Evolutionary conservation across 106 monocot genomes (phyloP), one percentile per base, ranked within the genome.

Genomic region (Agapanthus africanus): DNA sequence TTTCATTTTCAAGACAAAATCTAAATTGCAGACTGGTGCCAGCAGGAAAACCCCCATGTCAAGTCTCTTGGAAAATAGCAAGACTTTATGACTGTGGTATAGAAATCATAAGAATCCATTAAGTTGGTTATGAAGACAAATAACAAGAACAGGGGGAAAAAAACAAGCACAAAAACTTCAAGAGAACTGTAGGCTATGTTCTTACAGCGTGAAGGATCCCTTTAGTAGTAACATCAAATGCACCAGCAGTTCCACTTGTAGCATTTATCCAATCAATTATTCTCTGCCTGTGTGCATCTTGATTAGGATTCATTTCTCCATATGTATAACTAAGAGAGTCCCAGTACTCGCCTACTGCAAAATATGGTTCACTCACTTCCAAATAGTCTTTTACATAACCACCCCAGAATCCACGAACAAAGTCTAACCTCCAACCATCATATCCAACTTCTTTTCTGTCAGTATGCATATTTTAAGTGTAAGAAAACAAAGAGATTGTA

Each of bases 181-280:
- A 60, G 23, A 59, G 54, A 57, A 67, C 28, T 31, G 46, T 30
- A 4, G 40, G 35, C 6, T 52, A 16, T 63, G 28, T 66, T 72
- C 84, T 84, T 84, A 95, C 95, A 46, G 86, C 31, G 64, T 95
- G 95, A 74, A 95, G 88, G 42, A 95, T 88, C 66, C 95, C 95
- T 79, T 95, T 91, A 6, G 95, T 91, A 30, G 95, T 95, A 42
- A 91, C 95, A 78, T 95, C 95, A 80, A 95, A 95, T 27, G 95
- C 95, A 65, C 95, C 91, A 71, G 91, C 77, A 52, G 73, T 82
- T 50, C 95, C 95, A 78, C 78, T 86, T 59, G 91, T 89, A 64
- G 85, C 91, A 86, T 95, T 95, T 72, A 95, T 87, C 95, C 95
- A 95, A 74, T 95, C 91, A 37, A 95, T 73, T 28, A 95, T 95